Conservation (phyloP, 768 basidiomycete species). For the Exidia glandulosa region DNA sequence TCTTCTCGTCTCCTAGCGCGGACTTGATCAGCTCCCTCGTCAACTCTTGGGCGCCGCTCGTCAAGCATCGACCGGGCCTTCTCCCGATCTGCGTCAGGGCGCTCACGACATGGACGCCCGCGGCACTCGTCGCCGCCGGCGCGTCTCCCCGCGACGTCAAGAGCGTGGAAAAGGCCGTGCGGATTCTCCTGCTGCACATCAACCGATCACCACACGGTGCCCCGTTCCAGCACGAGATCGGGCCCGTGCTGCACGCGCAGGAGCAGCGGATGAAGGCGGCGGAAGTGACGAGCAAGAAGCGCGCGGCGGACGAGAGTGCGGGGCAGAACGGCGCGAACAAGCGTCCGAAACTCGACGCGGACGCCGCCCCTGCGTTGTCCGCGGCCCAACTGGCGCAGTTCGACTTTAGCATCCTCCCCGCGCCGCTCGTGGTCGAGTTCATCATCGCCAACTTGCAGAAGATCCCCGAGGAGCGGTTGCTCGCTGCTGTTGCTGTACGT, state of each 20-base stretch:
- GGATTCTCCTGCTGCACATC: conserved; percentile 72
- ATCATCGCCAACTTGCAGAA: conserved; percentile 80
- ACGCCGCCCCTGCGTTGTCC: conserved; percentile 22
- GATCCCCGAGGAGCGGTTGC: conserved; percentile 53
- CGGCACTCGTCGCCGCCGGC: conserved; percentile 35
- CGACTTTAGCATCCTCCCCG: conserved; percentile 73
- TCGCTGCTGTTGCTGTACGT: conserved; percentile 38
- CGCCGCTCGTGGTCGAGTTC: conserved; percentile 70
- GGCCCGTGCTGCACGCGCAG: conserved; percentile 63
- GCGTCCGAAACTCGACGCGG: conserved; percentile 60
- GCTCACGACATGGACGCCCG: conserved; percentile 76
- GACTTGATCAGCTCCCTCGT: conserved; percentile 81
- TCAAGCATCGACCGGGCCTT: conserved; percentile 67
- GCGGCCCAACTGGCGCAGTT: conserved; percentile 33
- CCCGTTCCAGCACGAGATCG: conserved; percentile 59
- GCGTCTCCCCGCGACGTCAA: conserved; percentile 52
- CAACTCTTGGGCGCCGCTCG: conserved; percentile 68
- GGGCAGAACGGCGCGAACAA: too few relatives aligned
- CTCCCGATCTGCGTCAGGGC: conserved; percentile 64
- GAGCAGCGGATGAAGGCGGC: conserved; percentile 70
- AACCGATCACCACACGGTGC: conserved; percentile 60
- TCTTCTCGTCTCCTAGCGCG: conserved; percentile 75
- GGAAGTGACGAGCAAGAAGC: too few relatives aligned
- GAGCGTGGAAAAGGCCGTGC: conserved; percentile 82
- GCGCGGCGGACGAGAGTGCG: too few relatives aligned